Percentiles rank a stretch among this genome's conserved stretches.
Evolutionary conservation across 2,329 filamentous ascomycete species (phyloP).

Genomic region (Curvularia sp.): DNA sequence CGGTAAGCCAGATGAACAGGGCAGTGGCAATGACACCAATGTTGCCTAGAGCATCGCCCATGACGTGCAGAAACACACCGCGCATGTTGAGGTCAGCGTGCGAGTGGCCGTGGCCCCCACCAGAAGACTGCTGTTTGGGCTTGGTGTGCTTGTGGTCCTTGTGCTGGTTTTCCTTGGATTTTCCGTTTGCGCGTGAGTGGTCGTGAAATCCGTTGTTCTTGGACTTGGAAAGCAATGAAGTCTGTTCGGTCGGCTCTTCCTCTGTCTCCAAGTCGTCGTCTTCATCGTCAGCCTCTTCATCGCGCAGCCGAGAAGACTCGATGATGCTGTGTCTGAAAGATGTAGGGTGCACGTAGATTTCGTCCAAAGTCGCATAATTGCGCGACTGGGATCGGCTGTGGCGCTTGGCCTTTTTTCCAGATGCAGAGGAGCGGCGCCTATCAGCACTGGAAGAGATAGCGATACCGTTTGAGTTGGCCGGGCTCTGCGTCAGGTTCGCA

Average conservation of each 20-base stretch:
- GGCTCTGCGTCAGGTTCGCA: conserved; percentile 33
- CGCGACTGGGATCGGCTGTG: conserved; percentile 67
- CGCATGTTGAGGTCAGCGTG: conserved; percentile 94
- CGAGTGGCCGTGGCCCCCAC: conserved; percentile 72
- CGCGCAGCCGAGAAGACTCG: conserved; percentile 71
- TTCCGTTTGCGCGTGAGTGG: conserved; percentile 18
- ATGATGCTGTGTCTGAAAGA: conserved; percentile 94
- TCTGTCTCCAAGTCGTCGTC: conserved; percentile 56
- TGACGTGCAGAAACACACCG: conserved; percentile 72
- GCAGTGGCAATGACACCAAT: conserved; percentile 84
- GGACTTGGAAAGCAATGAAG: conserved; percentile 47
- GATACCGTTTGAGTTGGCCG: conserved; percentile 28
- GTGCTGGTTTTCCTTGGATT: conserved; percentile 57
- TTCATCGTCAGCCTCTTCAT: conserved; percentile 63
- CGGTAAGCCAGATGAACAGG: conserved; percentile 88
- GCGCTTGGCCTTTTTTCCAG: conserved; percentile 58
- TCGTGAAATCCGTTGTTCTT: conserved; percentile 35
- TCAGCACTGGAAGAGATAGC: conserved; percentile 22
- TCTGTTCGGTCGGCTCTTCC: conserved; percentile 52
- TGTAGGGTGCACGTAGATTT: conserved; percentile 84
- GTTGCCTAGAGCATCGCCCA: conserved; percentile 86
- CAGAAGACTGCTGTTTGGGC: conserved; percentile 67
- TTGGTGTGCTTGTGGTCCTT: conserved; percentile 81
- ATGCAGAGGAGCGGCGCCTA: conserved; percentile 34
- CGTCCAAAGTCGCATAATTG: conserved; percentile 65